A percentile compares a stretch with the other conserved stretches of the same genome.
phyloP scores from a whole-genome alignment of 129 eudicot genomes.

The Ambrosia artemisiifolia region DNA sequence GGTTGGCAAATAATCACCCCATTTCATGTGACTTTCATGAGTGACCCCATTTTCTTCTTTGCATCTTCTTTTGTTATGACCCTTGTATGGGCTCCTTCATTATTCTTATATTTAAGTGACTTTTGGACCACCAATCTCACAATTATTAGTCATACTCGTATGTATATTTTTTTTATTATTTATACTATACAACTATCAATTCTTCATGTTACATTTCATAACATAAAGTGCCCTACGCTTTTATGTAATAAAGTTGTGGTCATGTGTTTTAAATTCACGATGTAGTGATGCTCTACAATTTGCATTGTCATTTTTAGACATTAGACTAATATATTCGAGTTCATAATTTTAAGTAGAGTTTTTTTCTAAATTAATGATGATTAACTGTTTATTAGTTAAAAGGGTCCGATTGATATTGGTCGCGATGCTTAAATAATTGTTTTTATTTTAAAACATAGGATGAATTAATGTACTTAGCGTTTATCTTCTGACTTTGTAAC shows the following conservation, averaged over 20 bases:
- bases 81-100: slow-evolving; percentile 36
- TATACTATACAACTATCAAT: slow-evolving; percentile 22
- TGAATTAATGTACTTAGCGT: background rate
- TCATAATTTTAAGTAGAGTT: background rate
- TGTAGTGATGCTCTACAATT: slow-evolving; percentile 4
- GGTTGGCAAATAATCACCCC: slow-evolving; percentile 38
- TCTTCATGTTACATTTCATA: slow-evolving; percentile 1
- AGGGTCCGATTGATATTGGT: background rate
- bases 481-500: background rate
- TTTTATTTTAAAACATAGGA: background rate
- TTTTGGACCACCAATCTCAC: slow-evolving; percentile 31
- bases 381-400: background rate
- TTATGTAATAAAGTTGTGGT: slow-evolving; percentile 17
- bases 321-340: background rate
- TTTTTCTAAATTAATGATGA: background rate
- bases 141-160: slow-evolving; percentile 9
- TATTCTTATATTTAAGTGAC: slow-evolving; percentile 19
- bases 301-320: background rate
- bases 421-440: background rate
- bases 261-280: background rate
- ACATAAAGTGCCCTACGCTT: slow-evolving; percentile 3
- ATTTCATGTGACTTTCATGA: slow-evolving; percentile 41
- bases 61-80: slow-evolving; percentile 30
- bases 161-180: background rate
- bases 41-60: slow-evolving; percentile 40